Evolutionary conservation across 1,284 basidiomycete genomes (phyloP), one percentile per base, ranked within the genome.

Genomic region (Ganoderma meredithae): DNA sequence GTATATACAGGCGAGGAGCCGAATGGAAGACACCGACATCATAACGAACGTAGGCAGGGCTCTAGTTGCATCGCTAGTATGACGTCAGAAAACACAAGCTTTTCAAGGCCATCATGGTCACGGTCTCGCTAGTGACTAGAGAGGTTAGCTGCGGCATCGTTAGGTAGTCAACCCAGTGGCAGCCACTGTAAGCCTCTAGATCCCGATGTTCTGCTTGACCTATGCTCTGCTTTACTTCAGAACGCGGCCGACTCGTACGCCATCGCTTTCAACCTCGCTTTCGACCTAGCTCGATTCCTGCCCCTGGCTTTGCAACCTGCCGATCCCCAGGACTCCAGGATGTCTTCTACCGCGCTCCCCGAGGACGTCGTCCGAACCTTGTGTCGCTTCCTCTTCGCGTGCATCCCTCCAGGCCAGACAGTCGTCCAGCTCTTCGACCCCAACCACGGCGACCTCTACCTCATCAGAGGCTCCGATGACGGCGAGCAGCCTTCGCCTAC

Each of bases 341-440:
- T 58, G 55, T 3, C 55, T 39, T 36, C 55, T 4, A 33, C 33
- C 3, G 33, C 19, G 5, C n/a, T 58, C 17, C 33, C 55, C 33
- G 55, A 58, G 33, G 19, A 58, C 33, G 55, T 58, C 15, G 39
- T 39, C 36, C 55, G 33, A 22, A 58, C 33, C 33, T 22, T 58
- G 13, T 10, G 7, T 22, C 55, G 55, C 19, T 58, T 58, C 31
- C 31, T 58, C 33, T 39, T 58, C 19, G 55, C 55, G 22, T 58
- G 55, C 19, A 31, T 39, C 9, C 55, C 33, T 39, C 55, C 55
- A 9, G 55, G 33, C 5, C 55, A 58, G 6, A n/a, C 55, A 10
- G 33, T 39, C 15, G 19, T 58, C 19, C 55, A 39, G 33, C 55
- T 58, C 33, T 58, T 33, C 33, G 55, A 58, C 17, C 55, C 55